These are phyloP conservation scores for Boletus barrowsii DNA, from an alignment of 768 basidiomycete genomes.

Conservation along the genomic window DNA sequence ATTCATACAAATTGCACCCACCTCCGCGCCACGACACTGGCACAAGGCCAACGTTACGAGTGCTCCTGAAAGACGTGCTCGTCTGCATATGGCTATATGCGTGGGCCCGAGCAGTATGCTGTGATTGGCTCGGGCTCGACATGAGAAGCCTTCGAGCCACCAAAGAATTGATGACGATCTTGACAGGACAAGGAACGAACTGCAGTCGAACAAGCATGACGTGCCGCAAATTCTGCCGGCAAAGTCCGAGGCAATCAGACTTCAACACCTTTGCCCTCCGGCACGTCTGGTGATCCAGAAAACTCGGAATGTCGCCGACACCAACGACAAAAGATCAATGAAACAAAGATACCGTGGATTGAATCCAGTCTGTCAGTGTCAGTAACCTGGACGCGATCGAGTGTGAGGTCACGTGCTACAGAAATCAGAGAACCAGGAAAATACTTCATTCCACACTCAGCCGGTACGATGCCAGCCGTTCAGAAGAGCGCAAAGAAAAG, in stretches of 20 bases:
- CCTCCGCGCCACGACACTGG: too few relatives aligned
- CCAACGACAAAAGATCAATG: too few relatives aligned
- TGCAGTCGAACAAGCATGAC: slow-evolving; percentile 7
- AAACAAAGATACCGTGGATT: too few relatives aligned
- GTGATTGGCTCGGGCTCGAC: slow-evolving; percentile 6
- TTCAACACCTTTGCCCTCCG: neutral
- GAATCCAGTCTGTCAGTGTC: too few relatives aligned
- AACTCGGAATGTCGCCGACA: neutral
- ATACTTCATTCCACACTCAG: neutral
- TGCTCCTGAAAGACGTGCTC: too few relatives aligned
- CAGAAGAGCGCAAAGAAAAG: slow-evolving; percentile 52
- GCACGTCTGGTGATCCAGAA: neutral
- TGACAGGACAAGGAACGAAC: slow-evolving; percentile 16
- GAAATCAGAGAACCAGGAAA: slow-evolving; percentile 2
- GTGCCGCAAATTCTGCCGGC: slow-evolving; percentile 11
- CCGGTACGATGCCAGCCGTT: slow-evolving; percentile 38
- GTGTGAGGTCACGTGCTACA: slow-evolving; percentile 16
- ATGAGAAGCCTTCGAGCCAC: slow-evolving; percentile 7
- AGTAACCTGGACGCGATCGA: neutral
- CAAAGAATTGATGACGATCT: slow-evolving; percentile 24
- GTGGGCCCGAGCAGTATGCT: neutral
- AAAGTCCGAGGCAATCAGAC: slow-evolving; percentile 1
- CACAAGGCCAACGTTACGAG: too few relatives aligned
- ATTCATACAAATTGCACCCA: too few relatives aligned
- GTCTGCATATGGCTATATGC: slow-evolving; percentile 8